Conservation (phyloP, 2,329 filamentous ascomycete species). For the Catunica adiposa region DNA sequence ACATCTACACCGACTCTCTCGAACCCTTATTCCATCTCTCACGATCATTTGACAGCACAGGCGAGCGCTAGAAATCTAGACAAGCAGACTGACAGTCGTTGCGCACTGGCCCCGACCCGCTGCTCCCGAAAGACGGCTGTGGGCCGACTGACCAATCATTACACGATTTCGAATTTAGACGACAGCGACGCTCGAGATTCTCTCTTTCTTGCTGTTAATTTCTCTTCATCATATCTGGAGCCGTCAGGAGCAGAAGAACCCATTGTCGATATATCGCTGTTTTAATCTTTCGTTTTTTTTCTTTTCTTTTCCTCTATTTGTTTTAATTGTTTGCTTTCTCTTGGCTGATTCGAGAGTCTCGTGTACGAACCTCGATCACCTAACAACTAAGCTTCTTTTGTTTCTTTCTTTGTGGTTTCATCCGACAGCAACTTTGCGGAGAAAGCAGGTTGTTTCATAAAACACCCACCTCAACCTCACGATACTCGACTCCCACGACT, state of each 20-base stretch:
- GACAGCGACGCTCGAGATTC: not conserved
- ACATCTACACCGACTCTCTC: not conserved
- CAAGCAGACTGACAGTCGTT: not conserved
- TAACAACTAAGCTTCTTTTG: not conserved
- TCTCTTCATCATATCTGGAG: not conserved
- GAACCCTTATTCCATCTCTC: not conserved
- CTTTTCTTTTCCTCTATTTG: not conserved
- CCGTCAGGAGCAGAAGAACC: not conserved
- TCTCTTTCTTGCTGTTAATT: not conserved
- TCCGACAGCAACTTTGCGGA: too few relatives aligned
- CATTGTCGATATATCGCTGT: not conserved
- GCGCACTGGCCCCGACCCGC: constrained; percentile 2
- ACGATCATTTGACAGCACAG: not conserved
- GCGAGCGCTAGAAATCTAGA: not conserved
- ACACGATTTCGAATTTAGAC: not conserved
- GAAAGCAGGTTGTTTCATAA: too few relatives aligned
- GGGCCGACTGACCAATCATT: not conserved
- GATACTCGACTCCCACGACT: not conserved
- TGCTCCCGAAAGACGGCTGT: not conserved
- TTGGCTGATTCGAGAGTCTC: not conserved
- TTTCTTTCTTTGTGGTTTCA: not conserved
- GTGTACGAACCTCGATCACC: not conserved
- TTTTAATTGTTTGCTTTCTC: not conserved
- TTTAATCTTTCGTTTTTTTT: not conserved
- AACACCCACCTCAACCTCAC: not conserved